Evolutionary conservation across 805 yeast species (phyloP), one percentile per base, ranked within the genome.

Genomic region (Debaryomyces maramus): DNA sequence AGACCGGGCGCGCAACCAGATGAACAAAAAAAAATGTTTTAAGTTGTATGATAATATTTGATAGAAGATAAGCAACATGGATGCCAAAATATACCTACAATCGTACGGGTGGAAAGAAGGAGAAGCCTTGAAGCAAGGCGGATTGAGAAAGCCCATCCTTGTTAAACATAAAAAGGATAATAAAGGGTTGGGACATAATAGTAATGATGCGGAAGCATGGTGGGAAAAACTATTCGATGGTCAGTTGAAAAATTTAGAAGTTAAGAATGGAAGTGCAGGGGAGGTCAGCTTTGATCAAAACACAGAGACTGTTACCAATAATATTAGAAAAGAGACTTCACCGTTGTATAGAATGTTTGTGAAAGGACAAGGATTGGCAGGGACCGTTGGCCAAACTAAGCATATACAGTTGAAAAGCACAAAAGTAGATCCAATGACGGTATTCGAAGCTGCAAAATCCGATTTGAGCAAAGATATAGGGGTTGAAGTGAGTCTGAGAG

Each of bases 201-300:
- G 76, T 17, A 83, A 80, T 37, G 93, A 88, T 49, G 77, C 82
- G 11, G 96, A 87, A 48, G 84, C 88, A 33, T 91, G 99, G 99
- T 91, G 99, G 99, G 99, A 91, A 50, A 75, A 87, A 47, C 71
- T 91, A 32, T 93, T 93, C 66, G 97, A 91, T 61, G 97, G 97
- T 1, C 97, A 89, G 49, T 72, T 91, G 47, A 87, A 88, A 55
- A 77, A 80, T 6, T 60, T 93, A 36, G 88, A 86, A 42, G 87
- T 88, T 6, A 58, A 53, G 11, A 63, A 54, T 26, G 46, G 56
- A 2, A 43, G 34, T 3, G 56, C 54, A 4, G 67, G 67, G 1
- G 61, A 53, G 1, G 72, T 86, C 0, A 58, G 70, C 6, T 82
- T 86, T 51, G 69, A 69, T 18, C 85, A 79, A 46, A 77, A 75